Evolutionary conservation across 1,139 yeast species (phyloP).

Genomic region (Pichia terricola): DNA sequence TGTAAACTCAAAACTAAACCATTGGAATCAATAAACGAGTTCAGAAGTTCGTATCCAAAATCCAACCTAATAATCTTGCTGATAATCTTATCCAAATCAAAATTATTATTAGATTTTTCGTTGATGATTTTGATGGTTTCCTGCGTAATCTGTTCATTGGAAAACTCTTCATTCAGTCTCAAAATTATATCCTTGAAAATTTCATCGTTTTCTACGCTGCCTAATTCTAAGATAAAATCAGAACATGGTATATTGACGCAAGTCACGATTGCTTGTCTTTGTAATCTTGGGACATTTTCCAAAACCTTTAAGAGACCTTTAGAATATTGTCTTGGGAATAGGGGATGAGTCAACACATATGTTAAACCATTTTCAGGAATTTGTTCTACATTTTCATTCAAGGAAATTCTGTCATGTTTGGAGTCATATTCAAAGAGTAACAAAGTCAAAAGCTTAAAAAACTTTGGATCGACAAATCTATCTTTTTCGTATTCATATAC

Average conservation of each 20-base stretch:
- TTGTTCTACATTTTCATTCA: conserved; percentile 15
- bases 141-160: conserved; percentile 37
- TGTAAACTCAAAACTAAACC: conserved; percentile 45
- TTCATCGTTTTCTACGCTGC: conserved; percentile 41
- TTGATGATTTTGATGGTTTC: conserved; percentile 26
- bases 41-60: conserved; percentile 51
- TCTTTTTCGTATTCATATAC: conserved; percentile 60
- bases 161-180: conserved; percentile 55
- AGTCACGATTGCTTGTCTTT: conserved; percentile 74
- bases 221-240: conserved; percentile 56
- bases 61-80: conserved; percentile 32
- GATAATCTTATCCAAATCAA: conserved; percentile 36
- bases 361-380: conserved; percentile 55
- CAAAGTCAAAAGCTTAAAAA: conserved; percentile 40
- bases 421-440: conserved; percentile 17
- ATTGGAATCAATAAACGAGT: conserved; percentile 60
- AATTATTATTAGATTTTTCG: conserved; percentile 7
- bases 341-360: conserved; percentile 77
- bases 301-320: conserved; percentile 45
- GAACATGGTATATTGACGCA: conserved; percentile 59
- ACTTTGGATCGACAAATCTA: conserved; percentile 52
- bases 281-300: conserved; percentile 42
- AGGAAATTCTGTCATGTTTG: conserved; percentile 7
- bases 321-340: conserved; percentile 58
- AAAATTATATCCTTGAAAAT: conserved; percentile 61